Base-by-base conservation (phyloP, 441 rosid genomes). In the Erysimum cheiri region DNA sequence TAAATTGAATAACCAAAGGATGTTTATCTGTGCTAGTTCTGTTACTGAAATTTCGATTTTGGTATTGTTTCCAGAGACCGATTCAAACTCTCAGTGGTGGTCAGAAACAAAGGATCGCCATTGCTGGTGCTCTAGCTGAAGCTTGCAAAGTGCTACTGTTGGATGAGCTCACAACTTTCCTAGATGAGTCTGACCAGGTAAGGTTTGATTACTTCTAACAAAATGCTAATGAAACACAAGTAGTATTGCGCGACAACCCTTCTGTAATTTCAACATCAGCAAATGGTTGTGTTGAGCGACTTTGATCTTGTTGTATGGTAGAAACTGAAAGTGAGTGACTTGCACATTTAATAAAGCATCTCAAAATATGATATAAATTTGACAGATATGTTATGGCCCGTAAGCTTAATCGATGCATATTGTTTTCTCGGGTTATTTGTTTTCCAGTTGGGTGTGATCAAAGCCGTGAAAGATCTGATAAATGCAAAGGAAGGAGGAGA, bases 1-100 rank as follows among this genome's bases (percentile, higher is more conserved):
- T 33, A 1, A n/a, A 52, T 14, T 29, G 5, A 59, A 44, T 8
- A 22, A 41, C 49, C 32, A n/a, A 19, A 53, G 66, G 53, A 9
- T 44, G 46, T 14, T 35, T 39, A 52, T 65, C 28, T 12, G 0
- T 13, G 17, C 59, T 59, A 5, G 31, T 73, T 59, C 62, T 12
- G 14, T 52, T 58, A 36, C 13, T 4, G n/a, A 53, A 17, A 1
- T 9, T 19, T 46, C 29, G 35, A 36, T 48, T 35, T 26, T 65
- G 46, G 7, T 53, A 4, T 31, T 70, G 44, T 72, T 58, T 64
- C 57, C 80, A 94, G 97, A 90, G 97, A 79, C 91, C 96, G 13
- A 83, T 94, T 80, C 99, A 92, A 84, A 94, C 99, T 61, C 90
- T 94, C 5, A 94, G 97, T 59, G 99, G 99, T 48, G 99, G 97